Conservation (phyloP, 345 rosid genomes). For the Euphorbia lathyris region DNA sequence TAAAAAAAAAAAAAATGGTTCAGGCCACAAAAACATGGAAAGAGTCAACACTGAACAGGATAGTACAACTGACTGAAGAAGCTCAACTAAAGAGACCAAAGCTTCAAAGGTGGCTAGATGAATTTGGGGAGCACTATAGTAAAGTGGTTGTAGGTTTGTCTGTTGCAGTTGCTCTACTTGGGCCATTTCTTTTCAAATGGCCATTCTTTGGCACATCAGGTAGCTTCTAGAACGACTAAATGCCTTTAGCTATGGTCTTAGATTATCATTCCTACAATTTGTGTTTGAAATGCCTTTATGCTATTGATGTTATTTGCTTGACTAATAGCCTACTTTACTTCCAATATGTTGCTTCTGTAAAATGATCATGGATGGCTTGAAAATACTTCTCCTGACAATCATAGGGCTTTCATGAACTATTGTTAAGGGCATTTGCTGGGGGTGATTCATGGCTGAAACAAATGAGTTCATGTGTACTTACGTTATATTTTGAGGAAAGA, state of each 20-base stretch:
- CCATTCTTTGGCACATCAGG: conserved; percentile 85
- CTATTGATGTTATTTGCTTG: conserved; percentile 1
- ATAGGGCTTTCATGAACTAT: not conserved
- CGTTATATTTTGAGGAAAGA: not conserved
- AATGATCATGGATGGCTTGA: not conserved
- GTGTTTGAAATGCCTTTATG: conserved; percentile 8
- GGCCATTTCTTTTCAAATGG: conserved; percentile 93
- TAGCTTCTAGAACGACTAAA: conserved; percentile 25
- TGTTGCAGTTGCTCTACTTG: conserved; percentile 66
- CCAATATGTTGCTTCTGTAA: not conserved
- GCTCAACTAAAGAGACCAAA: conserved; percentile 84
- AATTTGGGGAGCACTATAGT: conserved; percentile 91
- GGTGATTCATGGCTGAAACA: not conserved
- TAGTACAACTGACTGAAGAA: conserved; percentile 93
- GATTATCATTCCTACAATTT: not conserved
- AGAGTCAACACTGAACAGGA: conserved; percentile 82
- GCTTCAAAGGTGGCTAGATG: conserved; percentile 97
- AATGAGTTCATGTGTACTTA: not conserved
- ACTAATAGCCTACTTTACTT: not conserved
- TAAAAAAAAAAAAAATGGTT: too few relatives aligned
- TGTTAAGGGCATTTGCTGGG: not conserved
- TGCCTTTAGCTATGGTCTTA: conserved; percentile 5
- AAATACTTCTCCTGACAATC: not conserved
- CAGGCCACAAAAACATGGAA: conserved; percentile 88
- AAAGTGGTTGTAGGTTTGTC: conserved; percentile 86